Base-by-base conservation (phyloP, 2,329 filamentous ascomycete species). In the Chalara sp. region DNA sequence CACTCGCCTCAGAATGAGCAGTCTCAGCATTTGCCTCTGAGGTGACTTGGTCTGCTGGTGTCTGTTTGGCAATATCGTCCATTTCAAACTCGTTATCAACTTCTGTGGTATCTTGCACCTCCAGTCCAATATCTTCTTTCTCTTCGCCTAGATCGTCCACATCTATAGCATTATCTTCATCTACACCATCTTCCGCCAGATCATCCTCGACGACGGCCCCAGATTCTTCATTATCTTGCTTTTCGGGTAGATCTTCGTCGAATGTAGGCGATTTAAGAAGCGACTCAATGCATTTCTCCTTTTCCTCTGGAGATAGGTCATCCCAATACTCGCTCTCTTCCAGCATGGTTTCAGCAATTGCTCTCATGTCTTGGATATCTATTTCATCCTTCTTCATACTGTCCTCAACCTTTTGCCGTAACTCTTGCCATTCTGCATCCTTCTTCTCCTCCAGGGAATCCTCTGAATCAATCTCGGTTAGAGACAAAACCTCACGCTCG, bases 401-500 rank as follows among this genome's bases (percentile, higher is more conserved):
- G 28, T 66, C 60, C 53, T 67, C 58, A 11, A 69, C 65, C 44
- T 65, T 58, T 6, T 60, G 61, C 31, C 59, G 60, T 31, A 65
- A 59, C 6, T 58, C 57, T 5, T 63, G 56, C 64, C 63, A 67
- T 42, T 62, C 56, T 13, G 51, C 37, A n/a, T 52, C 56, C 40
- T 58, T 55, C 46, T 63, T 57, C 39, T 61, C 53, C 37, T 61
- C 56, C 33, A 37, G 13, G 32, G 46, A 44, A n/a, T 56, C 48
- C 7, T 49, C 52, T 47, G 67, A 61, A 60, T 69, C 70, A 52
- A 71, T 69, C 50, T 59, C 67, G 66, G 56, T 43, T 2, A 83
- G 58, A 6, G 76, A 80, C 42, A 83, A 70, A 12, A 89, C 76
- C 11, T 75, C 68, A 39, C 73, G 75, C 65, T 95, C 86, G 58